These are phyloP conservation scores for Huntiella moniliformis DNA, from an alignment of 2,329 filamentous ascomycete genomes.

Conservation along the genomic window DNA sequence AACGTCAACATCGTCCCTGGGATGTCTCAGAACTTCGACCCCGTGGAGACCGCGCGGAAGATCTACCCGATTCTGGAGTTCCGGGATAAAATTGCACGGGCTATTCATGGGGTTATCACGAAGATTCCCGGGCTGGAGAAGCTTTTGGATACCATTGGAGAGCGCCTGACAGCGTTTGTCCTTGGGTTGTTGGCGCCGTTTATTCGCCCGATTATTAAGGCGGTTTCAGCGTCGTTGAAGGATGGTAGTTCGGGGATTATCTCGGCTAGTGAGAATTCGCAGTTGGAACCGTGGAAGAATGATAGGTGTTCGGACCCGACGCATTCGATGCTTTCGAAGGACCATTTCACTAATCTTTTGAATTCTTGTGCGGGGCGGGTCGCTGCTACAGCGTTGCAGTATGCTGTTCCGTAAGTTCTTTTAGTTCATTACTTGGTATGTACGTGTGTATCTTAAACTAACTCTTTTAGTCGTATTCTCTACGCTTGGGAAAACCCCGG, in stretches of 20 bases:
- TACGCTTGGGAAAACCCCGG: conserved; percentile 85
- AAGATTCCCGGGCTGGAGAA: conserved; percentile 83
- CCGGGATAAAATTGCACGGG: conserved; percentile 79
- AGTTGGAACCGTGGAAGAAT: conserved; percentile 66
- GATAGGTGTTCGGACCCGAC: conserved; percentile 58
- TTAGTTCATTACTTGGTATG: conserved; percentile 11
- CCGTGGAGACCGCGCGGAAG: conserved; percentile 53
- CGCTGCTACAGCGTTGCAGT: conserved; percentile 61
- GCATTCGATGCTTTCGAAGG: conserved; percentile 67
- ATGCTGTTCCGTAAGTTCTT: conserved; percentile 51
- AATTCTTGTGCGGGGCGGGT: conserved; percentile 62
- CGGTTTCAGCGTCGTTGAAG: conserved; percentile 70
- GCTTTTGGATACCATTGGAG: conserved; percentile 83
- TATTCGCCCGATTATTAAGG: conserved; percentile 75
- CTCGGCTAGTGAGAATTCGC: conserved; percentile 49
- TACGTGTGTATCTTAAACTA: conserved; percentile 2
- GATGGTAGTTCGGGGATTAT: conserved; percentile 60
- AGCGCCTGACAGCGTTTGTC: conserved; percentile 81
- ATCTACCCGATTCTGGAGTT: conserved; percentile 94
- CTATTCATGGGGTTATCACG: conserved; percentile 66
- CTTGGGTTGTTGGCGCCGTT: conserved; percentile 82
- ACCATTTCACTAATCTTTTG: conserved; percentile 64
- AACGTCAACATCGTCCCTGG: conserved; percentile 48
- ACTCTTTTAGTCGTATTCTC: conserved; percentile 38
- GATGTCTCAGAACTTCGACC: conserved; percentile 59